Evolutionary conservation across 1,284 basidiomycete species (phyloP).

Genomic region (Naganishia albida): DNA sequence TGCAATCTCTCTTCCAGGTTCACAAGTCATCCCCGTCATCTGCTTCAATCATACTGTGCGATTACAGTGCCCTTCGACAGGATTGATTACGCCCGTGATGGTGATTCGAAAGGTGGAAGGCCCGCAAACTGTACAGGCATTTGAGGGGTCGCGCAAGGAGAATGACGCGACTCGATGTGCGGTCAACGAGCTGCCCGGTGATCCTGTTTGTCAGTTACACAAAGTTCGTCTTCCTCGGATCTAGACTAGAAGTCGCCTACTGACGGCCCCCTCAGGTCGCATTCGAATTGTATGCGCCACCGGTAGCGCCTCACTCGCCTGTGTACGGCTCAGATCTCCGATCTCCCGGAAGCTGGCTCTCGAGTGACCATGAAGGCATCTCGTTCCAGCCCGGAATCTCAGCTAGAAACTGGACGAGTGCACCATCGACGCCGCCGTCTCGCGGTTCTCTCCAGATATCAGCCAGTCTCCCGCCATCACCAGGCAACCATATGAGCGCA

Average conservation of each 20-base stretch:
- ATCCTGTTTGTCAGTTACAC: constrained; percentile 91
- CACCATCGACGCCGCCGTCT: constrained; percentile 12
- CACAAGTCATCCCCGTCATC: constrained; percentile 66
- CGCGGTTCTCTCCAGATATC: constrained; percentile 22
- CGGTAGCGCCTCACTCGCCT: constrained; percentile 33
- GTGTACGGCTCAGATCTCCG: constrained; percentile 36
- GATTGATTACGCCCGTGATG: constrained; percentile 86
- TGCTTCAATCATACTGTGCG: constrained; percentile 97
- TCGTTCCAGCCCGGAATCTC: constrained; percentile 40
- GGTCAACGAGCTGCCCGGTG: constrained; percentile 83
- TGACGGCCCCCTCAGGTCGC: constrained; percentile 59
- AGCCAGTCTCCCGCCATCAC: constrained; percentile 45
- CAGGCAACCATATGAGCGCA: constrained; percentile 41
- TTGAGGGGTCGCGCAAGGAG: constrained; percentile 56
- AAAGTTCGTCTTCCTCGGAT: constrained; percentile 56
- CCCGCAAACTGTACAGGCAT: constrained; percentile 84
- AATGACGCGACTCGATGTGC: constrained; percentile 56
- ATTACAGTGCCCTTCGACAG: constrained; percentile 89
- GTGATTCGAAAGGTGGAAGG: constrained; percentile 92
- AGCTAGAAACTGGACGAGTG: constrained; percentile 41
- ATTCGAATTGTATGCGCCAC: constrained; percentile 77
- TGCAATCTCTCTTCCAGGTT: constrained; percentile 74
- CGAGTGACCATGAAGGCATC: constrained; percentile 46
- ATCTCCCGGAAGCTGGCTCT: constrained; percentile 47
- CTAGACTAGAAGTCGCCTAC: neutral